Base-by-base conservation (phyloP, 2,329 filamentous ascomycete species). In the Phialophora macrospora region DNA sequence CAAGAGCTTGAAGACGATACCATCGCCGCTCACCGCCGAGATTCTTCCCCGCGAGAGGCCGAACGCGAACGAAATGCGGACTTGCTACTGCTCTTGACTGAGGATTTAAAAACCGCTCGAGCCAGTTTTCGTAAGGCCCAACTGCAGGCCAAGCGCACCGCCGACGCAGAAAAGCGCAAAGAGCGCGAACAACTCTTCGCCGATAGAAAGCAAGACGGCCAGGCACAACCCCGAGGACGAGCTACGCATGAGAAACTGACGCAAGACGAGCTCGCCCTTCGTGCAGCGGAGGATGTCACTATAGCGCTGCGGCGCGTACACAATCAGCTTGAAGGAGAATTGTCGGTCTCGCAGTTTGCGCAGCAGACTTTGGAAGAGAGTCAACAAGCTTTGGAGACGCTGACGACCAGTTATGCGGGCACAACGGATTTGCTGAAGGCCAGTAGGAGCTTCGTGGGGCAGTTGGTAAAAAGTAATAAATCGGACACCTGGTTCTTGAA, bases 401-500 rank as follows among this genome's bases (percentile, higher is more conserved):
- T 99, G 0, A 87, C 90, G 3, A 90, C 96, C 73, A 90, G 87
- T 44, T 99, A 99, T 79, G 87, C 84, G 22, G 87, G 88, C 57
- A 85, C 98, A 4, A 92, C 94, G 72, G 86, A 86, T 12, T 84
- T 97, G 74, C 83, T 99, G 44, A 83, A 86, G 2, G 90, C 86
- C 63, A 93, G 91, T 54, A 85, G 87, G 70, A 88, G 88, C 62
- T 82, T 99, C 20, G 85, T 97, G 7, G 87, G 87, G 6, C 92
- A 91, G 20, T 82, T 99, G 54, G 80, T 98, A 55, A 87, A 87
- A 67, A 95, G 91, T 69, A 92, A 96, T 75, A 99, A 99, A 83
- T 95, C 90, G 70, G 95, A 99, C 76, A 97, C 93, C 2, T 99
- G 95, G 95, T 99, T 99, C 76, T 85, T 99, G 38, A 90, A 95